Evolutionary conservation across 495 filamentous ascomycete genomes (phyloP).

Genomic region (Hyaloscypha variabilis): DNA sequence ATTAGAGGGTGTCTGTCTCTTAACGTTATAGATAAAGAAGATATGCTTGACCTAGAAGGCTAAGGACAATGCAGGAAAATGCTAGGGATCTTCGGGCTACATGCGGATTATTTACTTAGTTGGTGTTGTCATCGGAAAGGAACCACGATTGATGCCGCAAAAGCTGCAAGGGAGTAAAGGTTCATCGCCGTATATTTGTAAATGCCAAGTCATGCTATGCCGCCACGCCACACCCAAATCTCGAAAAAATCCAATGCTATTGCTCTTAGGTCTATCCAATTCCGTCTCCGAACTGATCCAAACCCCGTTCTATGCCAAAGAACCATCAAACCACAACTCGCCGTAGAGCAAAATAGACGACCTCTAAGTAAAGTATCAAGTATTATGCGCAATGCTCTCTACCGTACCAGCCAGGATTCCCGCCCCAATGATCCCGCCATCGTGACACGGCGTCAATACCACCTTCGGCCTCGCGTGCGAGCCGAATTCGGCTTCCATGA

Average conservation of each 20-base stretch:
- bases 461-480: conserved; percentile 59
- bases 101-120: no score
- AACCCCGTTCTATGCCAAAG: neutral
- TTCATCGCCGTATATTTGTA: neutral
- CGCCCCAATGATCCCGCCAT: conserved; percentile 77
- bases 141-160: no score
- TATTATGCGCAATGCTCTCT: conserved; percentile 6
- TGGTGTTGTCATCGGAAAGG: no score
- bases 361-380: no score
- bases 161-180: no score
- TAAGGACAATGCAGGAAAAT: no score
- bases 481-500: conserved; percentile 54
- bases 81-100: no score
- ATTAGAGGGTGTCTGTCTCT: no score
- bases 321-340: neutral
- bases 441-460: conserved; percentile 67
- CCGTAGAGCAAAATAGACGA: neutral
- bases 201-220: neutral
- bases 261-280: neutral
- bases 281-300: neutral
- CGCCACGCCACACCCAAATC: neutral
- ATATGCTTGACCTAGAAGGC: no score
- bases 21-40: no score
- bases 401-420: conserved; percentile 69
- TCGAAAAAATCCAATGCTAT: neutral